Percentiles rank a stretch among this genome's conserved stretches.
phyloP scores from a whole-genome alignment of 129 eudicot genomes.

The Tagetes patula region DNA sequence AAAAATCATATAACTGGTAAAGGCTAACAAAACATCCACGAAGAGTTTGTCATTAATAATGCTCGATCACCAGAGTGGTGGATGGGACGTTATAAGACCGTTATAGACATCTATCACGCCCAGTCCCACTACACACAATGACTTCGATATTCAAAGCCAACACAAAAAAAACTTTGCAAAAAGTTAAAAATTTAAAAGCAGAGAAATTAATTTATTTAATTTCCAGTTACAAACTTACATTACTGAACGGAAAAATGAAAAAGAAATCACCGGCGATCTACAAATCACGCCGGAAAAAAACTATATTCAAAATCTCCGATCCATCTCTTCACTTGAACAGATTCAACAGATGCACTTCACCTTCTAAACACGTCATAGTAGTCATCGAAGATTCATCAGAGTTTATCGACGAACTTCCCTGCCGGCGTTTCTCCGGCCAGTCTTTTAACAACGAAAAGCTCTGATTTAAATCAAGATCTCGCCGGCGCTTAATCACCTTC shows the following conservation, averaged over 20 bases:
- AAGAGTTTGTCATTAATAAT: no score
- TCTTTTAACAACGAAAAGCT: constrained; percentile 16
- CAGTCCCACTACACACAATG: no score
- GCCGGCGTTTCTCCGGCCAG: constrained; percentile 53
- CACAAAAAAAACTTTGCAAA: no score
- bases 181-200: background rate
- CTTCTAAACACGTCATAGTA: constrained; percentile 61
- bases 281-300: constrained; percentile 47
- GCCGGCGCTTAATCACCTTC: constrained; percentile 49
- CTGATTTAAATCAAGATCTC: constrained; percentile 61
- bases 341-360: constrained; percentile 53
- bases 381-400: constrained; percentile 83
- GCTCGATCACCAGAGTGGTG: no score
- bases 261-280: constrained; percentile 42
- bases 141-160: no score
- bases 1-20: no score
- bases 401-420: constrained; percentile 70
- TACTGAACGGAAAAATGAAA: constrained; percentile 11
- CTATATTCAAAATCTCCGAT: constrained; percentile 21
- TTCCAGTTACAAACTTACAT: background rate
- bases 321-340: constrained; percentile 47
- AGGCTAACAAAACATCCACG: no score
- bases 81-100: no score
- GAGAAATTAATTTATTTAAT: constrained; percentile 13
- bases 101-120: no score